Base-by-base conservation (phyloP, 2,329 filamentous ascomycete species). In the Aureobasidium sp. region DNA sequence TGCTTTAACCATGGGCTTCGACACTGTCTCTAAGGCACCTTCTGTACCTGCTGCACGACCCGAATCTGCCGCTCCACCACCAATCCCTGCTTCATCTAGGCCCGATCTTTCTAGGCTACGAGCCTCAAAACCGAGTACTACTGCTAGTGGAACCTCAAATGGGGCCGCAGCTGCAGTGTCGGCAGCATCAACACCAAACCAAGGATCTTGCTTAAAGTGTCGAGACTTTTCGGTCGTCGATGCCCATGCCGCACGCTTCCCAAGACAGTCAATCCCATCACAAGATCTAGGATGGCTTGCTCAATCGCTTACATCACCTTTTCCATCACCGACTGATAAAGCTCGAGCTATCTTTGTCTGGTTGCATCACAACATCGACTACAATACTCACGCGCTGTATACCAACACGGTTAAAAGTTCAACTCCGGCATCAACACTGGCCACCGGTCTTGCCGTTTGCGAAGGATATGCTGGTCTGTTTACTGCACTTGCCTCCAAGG, bases 281-380 rank as follows among this genome's bases (percentile, higher is more conserved):
- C 61, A 68, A 9, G 81, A 85, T 66, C 78, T 94, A 3, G 84
- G 82, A 22, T 89, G 89, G 77, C 81, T 99, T 27, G 91, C 92
- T 0, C 82, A 84, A 57, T 84, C 89, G 57, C 82, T 97, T 22
- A 96, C 91, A 62, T 79, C 81, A 4, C 88, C 89, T 0, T 97
- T 97, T 70, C 76, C 85, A 0, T 96, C 90, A 0, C 93, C 88
- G 0, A 96, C 93, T 0, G 93, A 97, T 74, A 97, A 97, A 76
- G 93, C 94, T 2, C 83, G 94, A 31, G 91, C 86, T 2, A 90
- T 99, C 63, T 97, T 97, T 72, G 90, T 89, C 1, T 99, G 94
- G 94, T 85, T 92, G 44, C 93, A 97, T 74, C 87, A 97, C 74
- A 97, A 97, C 68, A 86, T 99, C 62, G 81, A 81, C 50, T 99